Percentiles rank a stretch among this genome's conserved stretches.
Conservation (phyloP, 2,329 filamentous ascomycete genomes). For the Coleophoma cylindrospora region DNA sequence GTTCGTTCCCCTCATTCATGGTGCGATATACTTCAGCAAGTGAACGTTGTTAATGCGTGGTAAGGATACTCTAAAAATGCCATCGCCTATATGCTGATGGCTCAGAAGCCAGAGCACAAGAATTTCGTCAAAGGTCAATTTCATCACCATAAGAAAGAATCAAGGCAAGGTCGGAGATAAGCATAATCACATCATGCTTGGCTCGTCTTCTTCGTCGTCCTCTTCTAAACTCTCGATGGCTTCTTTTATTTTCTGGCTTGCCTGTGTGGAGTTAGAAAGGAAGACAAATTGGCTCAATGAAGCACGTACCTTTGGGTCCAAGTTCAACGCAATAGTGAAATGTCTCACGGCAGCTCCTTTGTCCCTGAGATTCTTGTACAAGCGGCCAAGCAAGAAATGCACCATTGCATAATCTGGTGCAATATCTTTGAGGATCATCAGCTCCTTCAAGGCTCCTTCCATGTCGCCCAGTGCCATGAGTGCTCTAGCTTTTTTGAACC, state of each 20-base stretch:
- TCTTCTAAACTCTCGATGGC: constrained; percentile 90
- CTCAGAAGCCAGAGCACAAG: not conserved
- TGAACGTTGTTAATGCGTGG: too few relatives aligned
- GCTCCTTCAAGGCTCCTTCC: constrained; percentile 70
- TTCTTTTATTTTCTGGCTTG: constrained; percentile 91
- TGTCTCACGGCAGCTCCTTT: constrained; percentile 81
- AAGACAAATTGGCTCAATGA: not conserved
- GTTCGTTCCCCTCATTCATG: too few relatives aligned
- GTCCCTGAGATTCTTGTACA: constrained; percentile 69
- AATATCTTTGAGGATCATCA: constrained; percentile 84
- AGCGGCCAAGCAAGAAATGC: constrained; percentile 86
- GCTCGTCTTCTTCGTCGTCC: constrained; percentile 61
- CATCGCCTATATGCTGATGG: not conserved
- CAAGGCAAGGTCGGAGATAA: not conserved
- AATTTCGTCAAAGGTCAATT: not conserved
- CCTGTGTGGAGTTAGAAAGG: constrained; percentile 43
- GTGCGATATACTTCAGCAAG: too few relatives aligned
- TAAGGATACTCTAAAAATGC: not conserved
- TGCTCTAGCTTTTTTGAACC: constrained; percentile 89
- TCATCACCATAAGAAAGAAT: not conserved
- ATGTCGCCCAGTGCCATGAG: constrained; percentile 71
- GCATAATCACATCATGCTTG: constrained; percentile 42
- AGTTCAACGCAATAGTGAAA: constrained; percentile 89
- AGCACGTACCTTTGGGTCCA: constrained; percentile 83
- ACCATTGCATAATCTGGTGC: constrained; percentile 94